Percentiles rank a stretch among this genome's conserved stretches.
These are phyloP conservation scores for Panaeolus cyanescens DNA, from an alignment of 768 basidiomycete species.

Conservation along the genomic window DNA sequence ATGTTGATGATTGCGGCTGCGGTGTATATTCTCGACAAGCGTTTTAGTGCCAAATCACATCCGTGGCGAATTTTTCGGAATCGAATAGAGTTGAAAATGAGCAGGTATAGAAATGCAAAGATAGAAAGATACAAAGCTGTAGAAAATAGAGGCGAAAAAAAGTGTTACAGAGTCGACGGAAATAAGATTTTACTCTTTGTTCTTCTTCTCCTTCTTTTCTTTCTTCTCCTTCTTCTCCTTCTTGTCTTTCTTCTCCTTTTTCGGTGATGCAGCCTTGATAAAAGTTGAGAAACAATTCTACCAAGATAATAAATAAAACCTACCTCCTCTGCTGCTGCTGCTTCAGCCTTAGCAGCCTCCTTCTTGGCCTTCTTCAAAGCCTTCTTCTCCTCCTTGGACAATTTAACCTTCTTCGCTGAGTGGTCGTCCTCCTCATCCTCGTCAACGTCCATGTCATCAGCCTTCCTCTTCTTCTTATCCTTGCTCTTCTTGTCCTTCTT, in stretches of 20 bases:
- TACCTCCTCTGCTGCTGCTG: conserved; percentile 35
- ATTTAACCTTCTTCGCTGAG: conserved; percentile 69
- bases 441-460: conserved; percentile 67
- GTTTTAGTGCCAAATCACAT: background rate
- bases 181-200: conserved; percentile 29
- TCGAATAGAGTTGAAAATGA: background rate
- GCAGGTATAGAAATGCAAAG: conserved; percentile 12
- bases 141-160: conserved; percentile 16
- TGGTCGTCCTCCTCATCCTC: conserved; percentile 45
- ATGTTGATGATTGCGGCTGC: background rate
- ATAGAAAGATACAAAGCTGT: conserved; percentile 10
- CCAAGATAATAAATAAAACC: background rate
- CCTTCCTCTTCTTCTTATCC: conserved; percentile 72
- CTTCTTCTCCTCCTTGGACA: conserved; percentile 87
- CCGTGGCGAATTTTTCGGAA: background rate
- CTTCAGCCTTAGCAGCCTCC: conserved; percentile 57
- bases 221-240: conserved; percentile 61
- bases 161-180: conserved; percentile 13
- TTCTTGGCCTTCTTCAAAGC: conserved; percentile 79
- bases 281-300: conserved; percentile 6
- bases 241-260: conserved; percentile 44
- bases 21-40: background rate
- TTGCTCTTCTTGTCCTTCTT: conserved; percentile 58
- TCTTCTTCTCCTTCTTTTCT: conserved; percentile 40
- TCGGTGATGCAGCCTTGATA: conserved; percentile 32